Evolutionary conservation across 495 filamentous ascomycete species (phyloP), one percentile per base, ranked within the genome.

Genomic region (Paragyromitra xinjiangensis): DNA sequence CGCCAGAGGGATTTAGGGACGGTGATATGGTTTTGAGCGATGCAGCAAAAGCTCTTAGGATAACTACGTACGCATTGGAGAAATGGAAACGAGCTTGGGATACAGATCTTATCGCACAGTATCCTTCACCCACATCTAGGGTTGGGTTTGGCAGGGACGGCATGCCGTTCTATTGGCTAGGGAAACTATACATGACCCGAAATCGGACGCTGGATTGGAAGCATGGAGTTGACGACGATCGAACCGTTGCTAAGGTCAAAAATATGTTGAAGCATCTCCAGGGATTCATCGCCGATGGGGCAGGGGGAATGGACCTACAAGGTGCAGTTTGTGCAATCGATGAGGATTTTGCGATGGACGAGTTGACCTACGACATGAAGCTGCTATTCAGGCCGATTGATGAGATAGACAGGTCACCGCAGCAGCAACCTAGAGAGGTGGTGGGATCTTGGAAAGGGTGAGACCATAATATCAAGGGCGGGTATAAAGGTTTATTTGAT

Each of bases 61-160:
- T 83, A 34, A 82, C 80, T 83, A 68, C 80, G 69, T 73, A 87
- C 71, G 77, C 88, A 14, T 82, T 92, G 26, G 88, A 90, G 42
- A 90, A 89, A 81, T 92, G 90, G 86, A 92, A 92, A 81, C 82
- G 82, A 37, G 85, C 84, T 24, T 92, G 90, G 90, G 90, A 91
- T 82, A 81, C 84, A 53, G 90, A 92, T 70, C 90, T 91, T 86
- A 83, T 85, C 5, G 75, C 85, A 22, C 89, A 92, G 77, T 91
- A 91, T 76, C 88, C 88, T 16, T 86, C 86, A 0, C 84, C 84
- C 1, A 74, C 83, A n/a, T 73, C 80, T 9, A 81, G 90, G 9
- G 84, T 89, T 66, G 90, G 90, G 0, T 91, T 91, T 80, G 89
- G 87, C 71, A 82, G 89, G 37, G 90, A 92, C 78, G 90, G 87